Percentiles rank a stretch among this genome's conserved stretches.
Conservation (phyloP, 805 yeast species). For the Candida maltosa region DNA sequence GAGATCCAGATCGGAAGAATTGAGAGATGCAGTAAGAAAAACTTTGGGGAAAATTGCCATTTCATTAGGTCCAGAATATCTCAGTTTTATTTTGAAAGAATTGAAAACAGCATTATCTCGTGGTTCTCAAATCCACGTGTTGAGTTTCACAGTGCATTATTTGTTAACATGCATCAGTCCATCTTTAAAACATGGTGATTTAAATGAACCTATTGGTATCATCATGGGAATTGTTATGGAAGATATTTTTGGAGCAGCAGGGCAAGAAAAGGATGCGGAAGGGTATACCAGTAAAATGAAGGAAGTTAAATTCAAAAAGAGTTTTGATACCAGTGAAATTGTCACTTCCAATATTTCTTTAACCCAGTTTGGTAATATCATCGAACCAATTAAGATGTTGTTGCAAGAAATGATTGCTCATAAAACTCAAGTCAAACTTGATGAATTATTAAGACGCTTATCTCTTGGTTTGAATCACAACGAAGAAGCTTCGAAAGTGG, state of each 20-base stretch:
- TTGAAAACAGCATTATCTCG: conserved; percentile 72
- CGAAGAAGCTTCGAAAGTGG: conserved; percentile 50
- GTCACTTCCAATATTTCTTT: conserved; percentile 63
- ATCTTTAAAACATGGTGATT: conserved; percentile 59
- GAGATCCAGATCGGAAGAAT: conserved; percentile 79
- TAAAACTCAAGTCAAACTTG: conserved; percentile 70
- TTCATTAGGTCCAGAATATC: conserved; percentile 68
- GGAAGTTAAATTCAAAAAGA: conserved; percentile 86
- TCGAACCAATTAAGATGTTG: conserved; percentile 65
- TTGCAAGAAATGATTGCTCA: conserved; percentile 61
- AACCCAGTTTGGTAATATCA: conserved; percentile 50
- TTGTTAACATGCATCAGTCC: conserved; percentile 54
- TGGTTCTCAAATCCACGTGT: conserved; percentile 91
- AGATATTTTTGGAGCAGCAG: conserved; percentile 87
- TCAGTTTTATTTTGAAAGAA: conserved; percentile 74
- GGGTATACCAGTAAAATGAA: conserved; percentile 83
- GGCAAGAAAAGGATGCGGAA: conserved; percentile 92
- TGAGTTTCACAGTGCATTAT: conserved; percentile 82
- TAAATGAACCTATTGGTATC: conserved; percentile 62
- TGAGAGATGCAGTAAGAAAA: conserved; percentile 82
- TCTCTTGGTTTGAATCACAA: conserved; percentile 79
- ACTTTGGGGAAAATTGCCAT: conserved; percentile 63
- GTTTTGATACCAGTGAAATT: conserved; percentile 83
- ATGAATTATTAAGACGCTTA: conserved; percentile 73
- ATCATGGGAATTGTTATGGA: conserved; percentile 81